Percentiles rank a stretch among this genome's conserved stretches.
Evolutionary conservation across 73 alveolate genomes (phyloP).

Genomic region (Paramecium caudatum): DNA sequence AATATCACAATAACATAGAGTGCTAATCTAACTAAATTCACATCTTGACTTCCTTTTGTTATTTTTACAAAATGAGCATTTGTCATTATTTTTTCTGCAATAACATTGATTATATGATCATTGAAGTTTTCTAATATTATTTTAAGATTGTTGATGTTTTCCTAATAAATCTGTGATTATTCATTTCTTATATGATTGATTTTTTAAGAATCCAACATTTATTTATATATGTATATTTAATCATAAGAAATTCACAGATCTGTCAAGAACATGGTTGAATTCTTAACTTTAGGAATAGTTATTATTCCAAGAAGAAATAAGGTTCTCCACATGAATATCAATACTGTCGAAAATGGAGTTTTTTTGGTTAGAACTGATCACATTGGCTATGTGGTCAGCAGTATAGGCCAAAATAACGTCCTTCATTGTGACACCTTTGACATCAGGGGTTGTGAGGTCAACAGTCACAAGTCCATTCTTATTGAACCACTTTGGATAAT

Average conservation of each 20-base stretch:
- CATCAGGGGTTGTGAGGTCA: conserved; percentile 39
- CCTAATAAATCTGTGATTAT: too few species aligned
- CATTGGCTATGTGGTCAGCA: not conserved
- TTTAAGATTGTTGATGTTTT: too few species aligned
- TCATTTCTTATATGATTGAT: too few species aligned
- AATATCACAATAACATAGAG: not conserved
- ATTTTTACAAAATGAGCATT: not conserved
- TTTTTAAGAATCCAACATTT: too few species aligned
- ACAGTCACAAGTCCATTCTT: conserved; percentile 29
- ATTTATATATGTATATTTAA: too few species aligned
- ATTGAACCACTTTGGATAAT: conserved; percentile 27
- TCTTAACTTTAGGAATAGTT: not conserved
- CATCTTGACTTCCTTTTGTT: not conserved
- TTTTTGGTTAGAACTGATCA: not conserved
- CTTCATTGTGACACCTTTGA: conserved; percentile 15
- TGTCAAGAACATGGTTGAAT: conserved; percentile 23
- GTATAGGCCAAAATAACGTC: conserved; percentile 1
- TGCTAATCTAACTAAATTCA: not conserved
- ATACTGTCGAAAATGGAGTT: conserved; percentile 18
- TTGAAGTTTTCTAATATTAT: too few species aligned
- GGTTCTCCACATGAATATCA: not conserved
- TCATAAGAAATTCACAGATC: conserved; percentile 52
- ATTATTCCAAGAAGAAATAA: not conserved
- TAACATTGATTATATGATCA: not conserved
- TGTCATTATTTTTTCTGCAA: not conserved